phyloP scores from a whole-genome alignment of 2,329 filamentous ascomycete species.

The Teratosphaeriaceae sp. region DNA sequence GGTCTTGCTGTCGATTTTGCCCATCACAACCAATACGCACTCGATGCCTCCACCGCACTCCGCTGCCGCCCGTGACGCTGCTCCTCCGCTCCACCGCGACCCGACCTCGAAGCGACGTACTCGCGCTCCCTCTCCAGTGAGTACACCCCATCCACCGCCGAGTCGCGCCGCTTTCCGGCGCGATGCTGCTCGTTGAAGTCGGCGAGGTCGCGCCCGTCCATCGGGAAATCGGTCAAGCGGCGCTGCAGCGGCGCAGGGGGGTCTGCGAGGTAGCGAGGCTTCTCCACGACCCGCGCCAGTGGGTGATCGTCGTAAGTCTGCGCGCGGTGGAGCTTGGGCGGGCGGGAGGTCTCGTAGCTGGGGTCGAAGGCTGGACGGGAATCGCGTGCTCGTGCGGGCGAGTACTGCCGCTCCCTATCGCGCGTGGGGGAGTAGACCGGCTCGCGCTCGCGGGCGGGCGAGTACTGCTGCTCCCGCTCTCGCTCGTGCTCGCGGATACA shows the following conservation, averaged over 20 bases:
- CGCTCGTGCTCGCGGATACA: constrained; percentile 4
- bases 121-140: too few relatives aligned
- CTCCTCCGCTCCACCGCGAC: too few relatives aligned
- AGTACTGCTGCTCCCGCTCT: too few relatives aligned
- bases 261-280: background rate
- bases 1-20: too few relatives aligned
- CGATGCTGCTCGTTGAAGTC: constrained; percentile 2
- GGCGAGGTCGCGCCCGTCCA: constrained; percentile 2
- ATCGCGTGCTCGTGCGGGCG: too few relatives aligned
- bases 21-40: too few relatives aligned
- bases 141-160: background rate
- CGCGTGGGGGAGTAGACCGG: too few relatives aligned
- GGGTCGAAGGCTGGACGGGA: background rate
- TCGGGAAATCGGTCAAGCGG: constrained; percentile 4
- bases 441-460: too few relatives aligned
- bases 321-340: constrained; percentile 2
- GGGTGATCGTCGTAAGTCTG: constrained; percentile 8
- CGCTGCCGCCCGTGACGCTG: too few relatives aligned
- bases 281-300: background rate
- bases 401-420: too few relatives aligned
- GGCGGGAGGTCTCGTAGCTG: background rate
- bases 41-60: too few relatives aligned
- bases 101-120: too few relatives aligned
- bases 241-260: background rate
- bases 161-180: background rate